phyloP scores from a whole-genome alignment of 1,284 basidiomycete species.

The Ganoderma boninense region DNA sequence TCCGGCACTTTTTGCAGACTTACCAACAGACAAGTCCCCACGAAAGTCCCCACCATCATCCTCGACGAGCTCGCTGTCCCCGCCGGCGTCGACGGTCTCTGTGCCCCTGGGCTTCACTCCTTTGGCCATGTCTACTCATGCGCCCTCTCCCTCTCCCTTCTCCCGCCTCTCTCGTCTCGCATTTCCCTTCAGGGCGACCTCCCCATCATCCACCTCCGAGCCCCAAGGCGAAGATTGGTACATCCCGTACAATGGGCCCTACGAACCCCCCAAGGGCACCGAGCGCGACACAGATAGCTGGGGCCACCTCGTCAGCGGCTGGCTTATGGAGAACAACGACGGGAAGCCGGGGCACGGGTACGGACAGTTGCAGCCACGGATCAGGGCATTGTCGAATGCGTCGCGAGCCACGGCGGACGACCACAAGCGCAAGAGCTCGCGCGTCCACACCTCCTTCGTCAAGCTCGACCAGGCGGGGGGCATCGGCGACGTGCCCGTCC shows the following conservation, averaged over 20 bases:
- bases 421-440: slow-evolving; percentile 22
- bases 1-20: slow-evolving; percentile 10
- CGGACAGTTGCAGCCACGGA: slow-evolving; percentile 18
- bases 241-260: slow-evolving; percentile 70
- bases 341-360: slow-evolving; percentile 29
- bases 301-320: slow-evolving; percentile 53
- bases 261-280: slow-evolving; percentile 48
- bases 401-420: slow-evolving; percentile 31
- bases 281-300: slow-evolving; percentile 55
- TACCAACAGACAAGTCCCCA: slow-evolving; percentile 25
- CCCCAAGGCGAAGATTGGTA: slow-evolving; percentile 58
- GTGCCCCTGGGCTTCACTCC: slow-evolving; percentile 18
- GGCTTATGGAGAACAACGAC: slow-evolving; percentile 43
- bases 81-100: slow-evolving; percentile 22
- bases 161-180: slow-evolving; percentile 47
- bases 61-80: slow-evolving; percentile 31
- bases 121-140: slow-evolving; percentile 33
- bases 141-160: slow-evolving; percentile 41
- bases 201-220: slow-evolving; percentile 33
- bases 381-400: slow-evolving; percentile 38
- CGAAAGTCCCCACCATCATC: slow-evolving; percentile 28
- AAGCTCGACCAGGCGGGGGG: slow-evolving; percentile 56
- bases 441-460: slow-evolving; percentile 46
- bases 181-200: slow-evolving; percentile 33
- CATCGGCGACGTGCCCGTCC: slow-evolving; percentile 67